Evolutionary conservation across 371 early-diverging fungal species (phyloP), one percentile per base, ranked within the genome.

Genomic region (Mortierella sp.): DNA sequence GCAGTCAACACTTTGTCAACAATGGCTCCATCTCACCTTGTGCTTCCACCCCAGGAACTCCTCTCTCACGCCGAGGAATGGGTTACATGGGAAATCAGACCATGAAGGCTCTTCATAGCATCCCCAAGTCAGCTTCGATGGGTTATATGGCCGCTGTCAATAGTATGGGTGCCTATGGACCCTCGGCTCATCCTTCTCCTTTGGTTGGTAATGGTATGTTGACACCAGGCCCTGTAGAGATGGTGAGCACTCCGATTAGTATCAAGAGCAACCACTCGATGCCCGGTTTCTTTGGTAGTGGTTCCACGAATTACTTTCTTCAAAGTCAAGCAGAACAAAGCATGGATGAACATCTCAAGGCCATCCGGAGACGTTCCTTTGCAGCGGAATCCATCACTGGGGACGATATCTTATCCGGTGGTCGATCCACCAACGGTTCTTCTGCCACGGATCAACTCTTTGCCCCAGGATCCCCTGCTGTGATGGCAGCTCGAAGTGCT

Each of bases 71-170:
- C 12, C 60, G 67, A 7, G 67, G 28, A 7, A 63, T 66, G 15
- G 75, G 75, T 16, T 75, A 75, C 60, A 60, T 75, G 66, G 71
- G 75, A 1, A 63, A 60, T 2, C 57, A 62, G 1, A 75, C 75
- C n/a, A 26, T 63, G 44, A 75, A 70, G 37, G 66, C 67, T 48
- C 28, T 70, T 16, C 58, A 66, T 48, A 63, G 12, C 19, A 4
- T 68, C 14, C 65, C 70, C 0, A 59, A 64, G 15, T 66, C 70
- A n/a, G 46, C 62, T 7, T 75, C 75, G 14, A 66, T 66, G 63
- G 67, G 75, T 0, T 43, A 63, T 50, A 51, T 66, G 21, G 66
- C 66, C 43, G 62, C 59, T 14, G 29, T 52, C 21, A 69, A 65
- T 51, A 66, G 28, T 23, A 44, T 60, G 55, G 60, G n/a, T 23